A percentile compares a stretch with the other conserved stretches of the same genome.
These are phyloP conservation scores for Closterium sp. DNA, from an alignment of 139 green algal genomes.

Conservation along the genomic window DNA sequence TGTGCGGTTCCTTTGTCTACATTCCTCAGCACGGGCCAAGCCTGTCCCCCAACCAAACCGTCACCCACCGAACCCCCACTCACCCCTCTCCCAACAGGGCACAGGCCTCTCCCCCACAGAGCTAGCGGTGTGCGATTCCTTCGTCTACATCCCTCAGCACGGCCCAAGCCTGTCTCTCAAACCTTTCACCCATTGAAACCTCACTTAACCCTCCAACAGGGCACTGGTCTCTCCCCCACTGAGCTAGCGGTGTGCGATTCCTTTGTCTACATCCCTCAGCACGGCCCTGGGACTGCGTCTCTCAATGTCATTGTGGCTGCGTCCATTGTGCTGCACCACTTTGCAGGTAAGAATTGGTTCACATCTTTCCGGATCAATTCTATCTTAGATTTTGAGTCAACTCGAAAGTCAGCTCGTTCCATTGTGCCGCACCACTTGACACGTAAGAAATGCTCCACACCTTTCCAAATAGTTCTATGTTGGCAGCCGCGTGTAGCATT, in stretches of 20 bases:
- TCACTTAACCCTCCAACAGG: conserved; percentile 64
- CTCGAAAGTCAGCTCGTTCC: no score
- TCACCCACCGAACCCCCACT: no score
- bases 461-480: no score
- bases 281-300: conserved; percentile 82
- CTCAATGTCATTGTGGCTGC: conserved; percentile 93
- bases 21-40: conserved; percentile 82
- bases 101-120: conserved; percentile 74
- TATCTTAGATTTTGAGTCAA: conserved; percentile 3
- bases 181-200: no score
- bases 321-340: conserved; percentile 93
- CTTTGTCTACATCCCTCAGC: conserved; percentile 91
- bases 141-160: conserved; percentile 90
- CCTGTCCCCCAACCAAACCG: no score
- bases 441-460: no score
- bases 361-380: not conserved
- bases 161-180: conserved; percentile 52
- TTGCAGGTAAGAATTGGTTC: conserved; percentile 61
- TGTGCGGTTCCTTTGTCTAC: conserved; percentile 92
- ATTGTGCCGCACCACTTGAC: no score
- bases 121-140: conserved; percentile 79
- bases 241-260: conserved; percentile 82
- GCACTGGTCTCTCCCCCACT: conserved; percentile 70
- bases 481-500: no score
- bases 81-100: conserved; percentile 59